Conservation (phyloP, 352 stramenopile species). For the Phytophthora capsici region DNA sequence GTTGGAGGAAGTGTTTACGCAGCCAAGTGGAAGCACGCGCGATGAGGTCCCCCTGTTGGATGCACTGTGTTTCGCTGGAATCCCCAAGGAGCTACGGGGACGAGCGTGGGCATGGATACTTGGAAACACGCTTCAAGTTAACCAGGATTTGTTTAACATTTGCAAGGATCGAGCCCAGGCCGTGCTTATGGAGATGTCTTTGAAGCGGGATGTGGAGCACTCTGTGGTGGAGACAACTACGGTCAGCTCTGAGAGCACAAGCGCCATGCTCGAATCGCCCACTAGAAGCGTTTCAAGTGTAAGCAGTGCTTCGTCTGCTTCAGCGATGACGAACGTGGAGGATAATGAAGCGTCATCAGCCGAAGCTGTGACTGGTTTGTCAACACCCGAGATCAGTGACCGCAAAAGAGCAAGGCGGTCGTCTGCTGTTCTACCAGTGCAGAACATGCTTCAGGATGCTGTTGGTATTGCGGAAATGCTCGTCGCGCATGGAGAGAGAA, state of each 20-base stretch:
- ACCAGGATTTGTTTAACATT: slow-evolving; percentile 86
- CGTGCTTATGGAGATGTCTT: slow-evolving; percentile 75
- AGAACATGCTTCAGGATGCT: slow-evolving; percentile 70
- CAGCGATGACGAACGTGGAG: slow-evolving; percentile 21
- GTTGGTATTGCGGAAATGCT: slow-evolving; percentile 84
- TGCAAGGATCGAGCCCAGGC: slow-evolving; percentile 78
- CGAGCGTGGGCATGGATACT: slow-evolving; percentile 83
- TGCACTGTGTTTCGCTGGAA: slow-evolving; percentile 79
- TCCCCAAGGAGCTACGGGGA: slow-evolving; percentile 84
- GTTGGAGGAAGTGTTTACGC: slow-evolving; percentile 69
- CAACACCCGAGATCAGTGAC: slow-evolving; percentile 13
- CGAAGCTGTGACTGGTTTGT: too few species aligned
- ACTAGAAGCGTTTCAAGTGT: slow-evolving; percentile 34
- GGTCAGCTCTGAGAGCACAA: slow-evolving; percentile 27
- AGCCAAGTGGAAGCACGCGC: slow-evolving; percentile 38
- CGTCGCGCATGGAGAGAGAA: slow-evolving; percentile 79
- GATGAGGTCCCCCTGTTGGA: slow-evolving; percentile 50
- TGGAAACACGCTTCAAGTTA: slow-evolving; percentile 86
- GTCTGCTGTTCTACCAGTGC: slow-evolving; percentile 39
- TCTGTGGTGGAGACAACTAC: slow-evolving; percentile 27
- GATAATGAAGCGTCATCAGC: slow-evolving; percentile 19
- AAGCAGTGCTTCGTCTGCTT: slow-evolving; percentile 41
- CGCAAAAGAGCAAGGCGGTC: slow-evolving; percentile 33
- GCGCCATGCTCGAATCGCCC: slow-evolving; percentile 33
- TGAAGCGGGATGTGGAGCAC: slow-evolving; percentile 67